Conservation (phyloP, 441 rosid species). For the Cnidoscolus chayamansa region DNA sequence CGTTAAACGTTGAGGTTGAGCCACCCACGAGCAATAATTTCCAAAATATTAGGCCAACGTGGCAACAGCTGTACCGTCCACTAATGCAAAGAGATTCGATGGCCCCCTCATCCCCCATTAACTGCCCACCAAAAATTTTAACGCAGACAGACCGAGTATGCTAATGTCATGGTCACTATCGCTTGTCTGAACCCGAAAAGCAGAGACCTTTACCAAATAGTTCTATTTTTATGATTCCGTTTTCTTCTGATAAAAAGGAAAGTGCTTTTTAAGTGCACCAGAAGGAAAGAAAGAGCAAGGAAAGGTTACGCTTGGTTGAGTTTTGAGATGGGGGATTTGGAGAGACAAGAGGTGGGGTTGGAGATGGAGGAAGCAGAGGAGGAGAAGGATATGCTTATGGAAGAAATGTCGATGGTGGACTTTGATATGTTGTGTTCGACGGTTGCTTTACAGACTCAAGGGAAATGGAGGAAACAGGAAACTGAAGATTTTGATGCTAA, state of each 20-base stretch:
- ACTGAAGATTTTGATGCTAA: conserved; percentile 28
- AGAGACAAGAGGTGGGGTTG: conserved; percentile 9
- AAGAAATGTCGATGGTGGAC: conserved; percentile 27
- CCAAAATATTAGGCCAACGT: conserved; percentile 23
- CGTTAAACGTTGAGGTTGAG: conserved; percentile 6
- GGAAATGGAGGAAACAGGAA: conserved; percentile 63
- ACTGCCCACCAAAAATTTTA: conserved; percentile 22
- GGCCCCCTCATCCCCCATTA: conserved; percentile 31
- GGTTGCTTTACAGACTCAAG: conserved; percentile 76
- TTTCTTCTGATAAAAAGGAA: conserved; percentile 16
- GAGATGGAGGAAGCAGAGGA: conserved; percentile 17
- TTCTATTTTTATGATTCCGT: too few relatives aligned
- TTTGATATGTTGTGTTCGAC: conserved; percentile 34
- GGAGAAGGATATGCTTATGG: conserved; percentile 14
- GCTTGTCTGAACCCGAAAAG: not conserved
- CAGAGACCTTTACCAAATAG: not conserved
- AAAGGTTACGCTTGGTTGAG: not conserved
- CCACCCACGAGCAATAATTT: not conserved
- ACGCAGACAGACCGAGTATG: not conserved
- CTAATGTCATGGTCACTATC: not conserved
- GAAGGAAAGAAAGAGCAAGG: not conserved
- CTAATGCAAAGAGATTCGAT: conserved; percentile 4
- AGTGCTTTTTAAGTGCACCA: not conserved
- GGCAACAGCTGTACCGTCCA: conserved; percentile 46
- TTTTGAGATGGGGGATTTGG: conserved; percentile 29